Evolutionary conservation across 2,329 filamentous ascomycete species (phyloP), one percentile per base, ranked within the genome.

Genomic region (Aspergillus tamarii): DNA sequence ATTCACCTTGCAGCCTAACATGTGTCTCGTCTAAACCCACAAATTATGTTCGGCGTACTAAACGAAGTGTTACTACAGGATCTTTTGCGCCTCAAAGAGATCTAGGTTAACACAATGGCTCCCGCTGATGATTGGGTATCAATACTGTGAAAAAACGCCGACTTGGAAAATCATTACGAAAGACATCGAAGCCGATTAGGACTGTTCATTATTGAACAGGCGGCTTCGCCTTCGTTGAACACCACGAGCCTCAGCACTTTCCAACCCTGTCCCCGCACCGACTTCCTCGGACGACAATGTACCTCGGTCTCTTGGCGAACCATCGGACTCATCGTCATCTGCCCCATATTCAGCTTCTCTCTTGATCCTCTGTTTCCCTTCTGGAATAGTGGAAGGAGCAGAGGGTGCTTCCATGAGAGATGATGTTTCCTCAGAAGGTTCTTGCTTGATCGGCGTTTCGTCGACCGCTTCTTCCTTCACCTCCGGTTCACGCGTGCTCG

Each of bases 191-290:
- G 54, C 41, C 50, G 43, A 46, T 54, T 64, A 58, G 53, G 45
- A 64, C 23, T 67, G 48, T 19, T 68, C 62, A n/a, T 69, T 65
- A 41, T 65, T 65, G 34, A 65, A 67, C 30, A 69, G 58, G 66
- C 69, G 74, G 59, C 73, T 76, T 43, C 76, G 70, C 52, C 77
- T 73, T 66, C 68, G 71, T 63, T 79, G 77, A 9, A 77, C 59
- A 14, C 74, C 75, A 32, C 66, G 65, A 43, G 65, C 68, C 60
- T 71, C 70, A 45, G 69, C 68, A 43, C 69, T 75, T 61, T 81
- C 79, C 61, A 78, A 63, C 26, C 85, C 87, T 30, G 86, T 88
- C 4, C 86, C 86, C 62, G 85, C 73, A 0, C 85, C 85, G 21
- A 81, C 84, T 68, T 85, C 83, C 10, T 77, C 69, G 60, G 75